Evolutionary conservation across 2,329 filamentous ascomycete species (phyloP).

Genomic region (Pseudogymnoascus sp.): DNA sequence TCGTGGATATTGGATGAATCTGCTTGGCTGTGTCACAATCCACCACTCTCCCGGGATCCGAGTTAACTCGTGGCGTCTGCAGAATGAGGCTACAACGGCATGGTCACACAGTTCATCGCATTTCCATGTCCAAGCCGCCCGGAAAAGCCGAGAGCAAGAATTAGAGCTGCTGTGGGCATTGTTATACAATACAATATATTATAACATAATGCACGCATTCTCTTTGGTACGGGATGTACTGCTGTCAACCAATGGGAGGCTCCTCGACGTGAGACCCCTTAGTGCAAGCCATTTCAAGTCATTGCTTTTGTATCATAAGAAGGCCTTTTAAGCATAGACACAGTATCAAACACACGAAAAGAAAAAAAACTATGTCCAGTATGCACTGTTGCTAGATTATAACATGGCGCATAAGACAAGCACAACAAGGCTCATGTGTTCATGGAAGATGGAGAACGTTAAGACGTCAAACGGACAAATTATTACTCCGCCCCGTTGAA

Average conservation of each 20-base stretch:
- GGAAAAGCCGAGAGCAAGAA: background rate
- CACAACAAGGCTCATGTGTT: background rate
- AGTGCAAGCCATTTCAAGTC: background rate
- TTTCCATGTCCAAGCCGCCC: background rate
- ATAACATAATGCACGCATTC: background rate
- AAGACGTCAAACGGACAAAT: background rate
- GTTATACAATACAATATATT: background rate
- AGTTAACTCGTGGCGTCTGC: background rate
- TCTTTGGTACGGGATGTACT: background rate
- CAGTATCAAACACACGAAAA: background rate
- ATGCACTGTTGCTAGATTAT: background rate
- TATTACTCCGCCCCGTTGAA: background rate
- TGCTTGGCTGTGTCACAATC: background rate
- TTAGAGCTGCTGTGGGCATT: background rate
- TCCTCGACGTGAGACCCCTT: background rate
- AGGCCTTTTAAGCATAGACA: background rate
- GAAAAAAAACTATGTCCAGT: background rate
- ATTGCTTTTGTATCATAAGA: background rate
- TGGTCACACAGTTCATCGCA: background rate
- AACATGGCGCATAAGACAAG: background rate
- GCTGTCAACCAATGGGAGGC: background rate
- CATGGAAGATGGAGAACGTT: background rate
- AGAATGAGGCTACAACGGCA: background rate
- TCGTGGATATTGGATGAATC: background rate
- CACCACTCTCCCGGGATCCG: background rate